phyloP scores from a whole-genome alignment of 1,139 yeast species.

The Lodderomyces pseudojiufengensis region DNA sequence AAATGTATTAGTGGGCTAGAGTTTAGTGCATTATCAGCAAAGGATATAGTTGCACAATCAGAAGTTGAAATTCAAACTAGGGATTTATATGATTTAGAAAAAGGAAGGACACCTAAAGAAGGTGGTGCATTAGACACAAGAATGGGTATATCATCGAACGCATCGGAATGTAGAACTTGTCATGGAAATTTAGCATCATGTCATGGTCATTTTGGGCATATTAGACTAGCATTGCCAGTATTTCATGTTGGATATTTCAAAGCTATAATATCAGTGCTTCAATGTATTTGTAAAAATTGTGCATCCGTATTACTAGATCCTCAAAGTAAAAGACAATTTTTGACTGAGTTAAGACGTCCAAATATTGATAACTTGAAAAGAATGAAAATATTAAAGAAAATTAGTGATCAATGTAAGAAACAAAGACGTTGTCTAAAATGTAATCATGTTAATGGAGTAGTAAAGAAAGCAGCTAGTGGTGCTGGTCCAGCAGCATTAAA shows the following conservation, averaged over 20 bases:
- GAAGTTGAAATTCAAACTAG: slow-evolving; percentile 92
- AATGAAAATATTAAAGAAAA: slow-evolving; percentile 79
- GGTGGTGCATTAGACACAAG: slow-evolving; percentile 87
- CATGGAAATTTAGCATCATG: slow-evolving; percentile 91
- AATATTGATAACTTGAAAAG: slow-evolving; percentile 87
- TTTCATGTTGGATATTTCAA: slow-evolving; percentile 98
- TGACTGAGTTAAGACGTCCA: slow-evolving; percentile 78
- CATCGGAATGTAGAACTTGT: slow-evolving; percentile 84
- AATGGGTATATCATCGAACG: slow-evolving; percentile 92
- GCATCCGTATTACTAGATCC: slow-evolving; percentile 76
- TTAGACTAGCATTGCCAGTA: slow-evolving; percentile 88
- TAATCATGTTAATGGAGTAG: slow-evolving; percentile 91
- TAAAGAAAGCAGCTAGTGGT: slow-evolving; percentile 92
- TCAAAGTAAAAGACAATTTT: slow-evolving; percentile 61
- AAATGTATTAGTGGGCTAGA: slow-evolving; percentile 87
- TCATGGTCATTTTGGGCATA: slow-evolving; percentile 98
- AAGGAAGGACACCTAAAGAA: slow-evolving; percentile 75
- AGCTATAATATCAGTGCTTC: slow-evolving; percentile 82
- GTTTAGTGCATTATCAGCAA: slow-evolving; percentile 87
- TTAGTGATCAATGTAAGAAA: slow-evolving; percentile 90
- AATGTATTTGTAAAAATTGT: slow-evolving; percentile 89
- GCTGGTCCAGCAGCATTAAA: slow-evolving; percentile 91
- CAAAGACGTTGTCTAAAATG: slow-evolving; percentile 89
- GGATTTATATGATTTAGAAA: slow-evolving; percentile 82
- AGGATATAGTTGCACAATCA: slow-evolving; percentile 88